Evolutionary conservation across 331 rosid species (phyloP).

Genomic region (Malus hybrid): DNA sequence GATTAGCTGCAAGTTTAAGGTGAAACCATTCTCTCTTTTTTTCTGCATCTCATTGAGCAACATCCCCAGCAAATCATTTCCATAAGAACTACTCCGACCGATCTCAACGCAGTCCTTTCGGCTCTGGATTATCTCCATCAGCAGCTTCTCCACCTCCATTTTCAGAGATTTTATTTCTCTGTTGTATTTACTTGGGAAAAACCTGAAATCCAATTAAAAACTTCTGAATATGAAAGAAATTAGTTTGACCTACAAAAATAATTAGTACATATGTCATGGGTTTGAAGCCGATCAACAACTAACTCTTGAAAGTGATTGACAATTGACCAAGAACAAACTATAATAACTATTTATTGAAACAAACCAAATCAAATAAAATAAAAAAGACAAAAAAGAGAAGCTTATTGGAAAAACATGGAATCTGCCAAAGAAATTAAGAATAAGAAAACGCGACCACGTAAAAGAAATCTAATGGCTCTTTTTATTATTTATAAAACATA

Average conservation of each 20-base stretch:
- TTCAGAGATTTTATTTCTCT: constrained; percentile 77
- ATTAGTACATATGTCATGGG: not conserved
- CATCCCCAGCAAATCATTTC: constrained; percentile 81
- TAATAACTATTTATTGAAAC: not conserved
- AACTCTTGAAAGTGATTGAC: constrained; percentile 6
- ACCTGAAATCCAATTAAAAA: constrained; percentile 27
- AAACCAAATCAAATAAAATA: not conserved
- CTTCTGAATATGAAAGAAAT: not conserved
- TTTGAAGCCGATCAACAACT: not conserved
- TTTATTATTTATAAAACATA: not conserved
- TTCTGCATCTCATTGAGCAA: constrained; percentile 69
- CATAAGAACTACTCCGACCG: constrained; percentile 69
- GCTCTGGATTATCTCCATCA: constrained; percentile 90
- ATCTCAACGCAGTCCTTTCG: constrained; percentile 74
- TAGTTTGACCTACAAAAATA: not conserved
- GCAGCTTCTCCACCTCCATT: constrained; percentile 69
- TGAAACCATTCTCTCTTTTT: constrained; percentile 38
- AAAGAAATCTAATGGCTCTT: not conserved
- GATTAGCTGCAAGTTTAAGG: constrained; percentile 53
- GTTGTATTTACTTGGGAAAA: constrained; percentile 83
- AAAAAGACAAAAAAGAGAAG: not conserved
- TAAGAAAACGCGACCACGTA: not conserved
- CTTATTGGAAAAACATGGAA: constrained; percentile 10
- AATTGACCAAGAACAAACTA: not conserved
- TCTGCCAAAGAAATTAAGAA: not conserved